Evolutionary conservation across 176 grass and related monocot genomes (phyloP).

Genomic region (Poa pratensis): DNA sequence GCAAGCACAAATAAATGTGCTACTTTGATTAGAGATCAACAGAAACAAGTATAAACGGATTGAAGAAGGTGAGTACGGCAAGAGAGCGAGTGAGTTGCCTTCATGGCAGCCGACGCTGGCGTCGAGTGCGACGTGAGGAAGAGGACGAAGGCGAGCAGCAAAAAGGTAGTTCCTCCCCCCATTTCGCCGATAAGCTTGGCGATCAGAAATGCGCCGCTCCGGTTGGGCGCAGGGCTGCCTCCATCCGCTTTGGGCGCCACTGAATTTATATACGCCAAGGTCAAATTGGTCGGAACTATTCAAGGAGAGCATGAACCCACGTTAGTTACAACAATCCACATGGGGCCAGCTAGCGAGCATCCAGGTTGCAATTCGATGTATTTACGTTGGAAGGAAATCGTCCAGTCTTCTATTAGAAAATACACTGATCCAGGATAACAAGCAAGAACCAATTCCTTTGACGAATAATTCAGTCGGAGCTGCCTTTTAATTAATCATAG

Average conservation of each 20-base stretch:
- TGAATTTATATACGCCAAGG: constrained; percentile 38
- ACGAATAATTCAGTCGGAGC: too few relatives aligned
- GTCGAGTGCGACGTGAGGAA: constrained; percentile 31
- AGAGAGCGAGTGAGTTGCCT: constrained; percentile 28
- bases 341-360: background rate
- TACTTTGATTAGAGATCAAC: background rate
- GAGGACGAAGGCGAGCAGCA: constrained; percentile 24
- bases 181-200: background rate
- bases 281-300: background rate
- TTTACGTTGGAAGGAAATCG: background rate
- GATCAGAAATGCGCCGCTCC: background rate
- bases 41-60: background rate
- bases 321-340: constrained; percentile 24
- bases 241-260: background rate
- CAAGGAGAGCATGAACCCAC: constrained; percentile 1
- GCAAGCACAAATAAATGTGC: background rate
- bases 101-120: constrained; percentile 33
- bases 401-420: background rate
- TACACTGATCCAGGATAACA: background rate
- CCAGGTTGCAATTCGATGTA: background rate
- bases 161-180: constrained; percentile 1
- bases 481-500: too few relatives aligned
- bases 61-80: background rate
- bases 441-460: too few relatives aligned
- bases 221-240: background rate